Percentiles rank a stretch among this genome's conserved stretches.
Evolutionary conservation across 495 filamentous ascomycete genomes (phyloP).

Genomic region (Xylaria grammica): DNA sequence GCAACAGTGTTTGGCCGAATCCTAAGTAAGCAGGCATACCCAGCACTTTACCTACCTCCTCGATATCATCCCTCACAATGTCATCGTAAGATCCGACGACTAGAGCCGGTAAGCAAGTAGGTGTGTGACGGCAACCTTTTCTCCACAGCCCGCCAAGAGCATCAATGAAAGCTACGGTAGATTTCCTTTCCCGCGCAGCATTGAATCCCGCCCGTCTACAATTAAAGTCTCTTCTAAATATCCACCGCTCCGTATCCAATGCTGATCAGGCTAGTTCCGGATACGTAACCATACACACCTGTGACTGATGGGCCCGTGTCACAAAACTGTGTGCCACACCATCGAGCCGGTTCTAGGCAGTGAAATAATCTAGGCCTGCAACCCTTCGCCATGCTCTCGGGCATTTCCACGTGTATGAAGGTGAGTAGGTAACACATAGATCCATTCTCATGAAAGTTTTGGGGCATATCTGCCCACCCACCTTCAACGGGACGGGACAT

Average conservation of each 20-base stretch:
- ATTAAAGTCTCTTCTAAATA: not conserved
- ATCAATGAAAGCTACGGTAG: not conserved
- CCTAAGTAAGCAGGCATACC: not conserved
- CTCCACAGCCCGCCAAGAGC: not conserved
- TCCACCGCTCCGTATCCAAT: not conserved
- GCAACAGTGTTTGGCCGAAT: not conserved
- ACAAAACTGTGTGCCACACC: slow-evolving; percentile 8
- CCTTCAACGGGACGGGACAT: not conserved
- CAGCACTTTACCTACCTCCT: not conserved
- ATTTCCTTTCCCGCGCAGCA: not conserved
- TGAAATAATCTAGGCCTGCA: not conserved
- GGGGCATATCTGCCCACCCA: not conserved
- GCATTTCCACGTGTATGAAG: slow-evolving; percentile 5
- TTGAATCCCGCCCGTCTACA: not conserved
- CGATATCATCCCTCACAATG: not conserved
- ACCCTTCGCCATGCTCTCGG: slow-evolving; percentile 10
- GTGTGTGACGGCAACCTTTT: not conserved
- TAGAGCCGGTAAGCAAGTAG: not conserved
- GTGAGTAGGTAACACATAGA: not conserved
- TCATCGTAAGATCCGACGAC: not conserved
- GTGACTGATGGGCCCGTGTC: not conserved
- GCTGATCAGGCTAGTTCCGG: not conserved
- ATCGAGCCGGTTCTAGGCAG: not conserved
- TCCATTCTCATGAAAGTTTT: not conserved
- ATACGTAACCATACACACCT: not conserved